Evolutionary conservation across 2,329 filamentous ascomycete species (phyloP), one percentile per base, ranked within the genome.

Genomic region (Ceratocystis papillata): DNA sequence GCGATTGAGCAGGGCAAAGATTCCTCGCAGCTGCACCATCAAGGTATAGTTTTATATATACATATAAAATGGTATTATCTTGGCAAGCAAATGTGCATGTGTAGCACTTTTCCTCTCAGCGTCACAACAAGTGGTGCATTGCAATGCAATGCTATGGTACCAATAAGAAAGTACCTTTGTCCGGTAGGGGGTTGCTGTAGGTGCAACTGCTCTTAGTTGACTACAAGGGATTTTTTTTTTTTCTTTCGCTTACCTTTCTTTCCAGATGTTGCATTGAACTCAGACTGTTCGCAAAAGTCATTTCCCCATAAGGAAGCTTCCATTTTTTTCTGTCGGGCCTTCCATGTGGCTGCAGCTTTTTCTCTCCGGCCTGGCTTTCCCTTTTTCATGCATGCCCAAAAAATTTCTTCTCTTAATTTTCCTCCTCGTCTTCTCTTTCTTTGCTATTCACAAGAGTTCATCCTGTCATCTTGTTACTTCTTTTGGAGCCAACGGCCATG

Each of bases 311-410:
- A 37, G 53, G 28, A 59, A 30, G 28, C 53, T 59, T 59, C 53
- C 53, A 20, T 33, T 59, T 59, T 30, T 59, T 59, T 59, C 53
- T 59, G 53, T 59, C 53, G 53, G 53, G 53, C 53, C 53, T 59
- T 59, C 53, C 53, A 67, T 59, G 44, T 63, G 63, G 66, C 63
- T 17, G 48, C 41, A 33, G 53, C 59, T 62, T 48, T 60, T 64
- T 37, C 44, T 28, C 25, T 28, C 53, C 28, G 53, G 53, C 53
- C 7, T 33, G 53, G 5, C 28, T 65, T 67, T 46, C 17, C 45
- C 55, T 61, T 6, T 48, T 10, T 41, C 37, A 10, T 64, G 20
- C 57, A 20, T 63, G 30, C 30, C 44, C 57, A 15, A 28, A 45
- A 37, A 44, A 15, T 44, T 48, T 48, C 17, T 48, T 20, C 48